These are phyloP conservation scores for Xylaria flabelliformis DNA, from an alignment of 495 filamentous ascomycete species.

Conservation along the genomic window DNA sequence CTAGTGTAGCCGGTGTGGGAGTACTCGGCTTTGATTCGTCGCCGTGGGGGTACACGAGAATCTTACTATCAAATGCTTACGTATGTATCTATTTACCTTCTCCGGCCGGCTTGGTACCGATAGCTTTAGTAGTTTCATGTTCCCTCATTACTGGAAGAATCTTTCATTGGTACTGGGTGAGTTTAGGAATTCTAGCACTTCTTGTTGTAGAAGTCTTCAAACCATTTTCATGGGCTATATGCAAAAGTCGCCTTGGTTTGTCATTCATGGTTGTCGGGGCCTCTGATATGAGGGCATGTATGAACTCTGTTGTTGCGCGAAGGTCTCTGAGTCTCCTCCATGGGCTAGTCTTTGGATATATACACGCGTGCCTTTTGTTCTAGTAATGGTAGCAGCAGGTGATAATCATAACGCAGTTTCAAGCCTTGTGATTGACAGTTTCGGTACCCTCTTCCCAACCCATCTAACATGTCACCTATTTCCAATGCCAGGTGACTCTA, in stretches of 20 bases:
- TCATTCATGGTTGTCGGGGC: neutral
- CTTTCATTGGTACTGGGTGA: neutral
- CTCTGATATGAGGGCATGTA: too few species aligned
- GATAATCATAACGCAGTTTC: neutral
- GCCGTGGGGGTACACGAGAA: neutral
- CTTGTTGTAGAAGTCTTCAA: neutral
- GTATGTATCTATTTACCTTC: neutral
- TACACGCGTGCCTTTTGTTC: too few species aligned
- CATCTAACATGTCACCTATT: neutral
- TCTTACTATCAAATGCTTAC: neutral
- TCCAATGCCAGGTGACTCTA: neutral
- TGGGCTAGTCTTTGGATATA: too few species aligned
- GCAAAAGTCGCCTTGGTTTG: neutral
- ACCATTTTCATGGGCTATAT: neutral
- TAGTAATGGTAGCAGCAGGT: too few species aligned
- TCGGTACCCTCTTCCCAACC: neutral
- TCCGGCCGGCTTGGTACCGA: neutral
- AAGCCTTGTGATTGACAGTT: neutral
- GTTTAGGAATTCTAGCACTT: neutral
- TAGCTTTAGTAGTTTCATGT: too few species aligned
- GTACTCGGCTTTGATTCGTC: neutral
- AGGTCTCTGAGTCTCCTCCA: too few species aligned
- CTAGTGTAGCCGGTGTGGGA: neutral
- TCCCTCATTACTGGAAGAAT: neutral
- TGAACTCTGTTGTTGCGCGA: too few species aligned